These are phyloP conservation scores for Bryoerythrophyllum caledonicum DNA, from an alignment of 225 moss, liverwort and hornwort species.

Conservation along the genomic window DNA sequence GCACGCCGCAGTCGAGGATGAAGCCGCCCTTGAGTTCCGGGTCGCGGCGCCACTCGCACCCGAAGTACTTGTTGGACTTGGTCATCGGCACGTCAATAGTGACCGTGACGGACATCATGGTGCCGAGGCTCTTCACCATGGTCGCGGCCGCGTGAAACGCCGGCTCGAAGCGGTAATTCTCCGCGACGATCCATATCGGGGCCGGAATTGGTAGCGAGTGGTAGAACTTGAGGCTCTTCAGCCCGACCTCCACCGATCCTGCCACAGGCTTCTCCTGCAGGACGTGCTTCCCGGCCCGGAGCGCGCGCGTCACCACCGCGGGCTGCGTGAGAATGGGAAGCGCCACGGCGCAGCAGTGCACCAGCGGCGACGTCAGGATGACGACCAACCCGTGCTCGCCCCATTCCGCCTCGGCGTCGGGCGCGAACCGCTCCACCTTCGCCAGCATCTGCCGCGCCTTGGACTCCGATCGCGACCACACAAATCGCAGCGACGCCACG, in stretches of 20 bases:
- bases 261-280: conserved; percentile 97
- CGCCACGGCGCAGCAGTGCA: conserved; percentile 83
- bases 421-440: conserved; percentile 61
- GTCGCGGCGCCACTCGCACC: conserved; percentile 82
- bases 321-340: conserved; percentile 82
- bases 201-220: conserved; percentile 20
- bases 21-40: conserved; percentile 80
- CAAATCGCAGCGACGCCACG: conserved; percentile 55
- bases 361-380: conserved; percentile 61
- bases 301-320: conserved; percentile 63
- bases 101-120: conserved; percentile 75
- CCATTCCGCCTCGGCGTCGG: conserved; percentile 80
- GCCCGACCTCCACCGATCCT: conserved; percentile 42
- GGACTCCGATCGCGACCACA: conserved; percentile 84
- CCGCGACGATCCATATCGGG: conserved; percentile 87
- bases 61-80: conserved; percentile 77
- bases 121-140: conserved; percentile 67
- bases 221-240: conserved; percentile 36
- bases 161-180: conserved; percentile 90
- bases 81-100: conserved; percentile 86
- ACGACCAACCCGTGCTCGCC: conserved; percentile 70
- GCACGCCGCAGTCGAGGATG: conserved; percentile 89
- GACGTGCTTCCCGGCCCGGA: conserved; percentile 85
- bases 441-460: conserved; percentile 53
- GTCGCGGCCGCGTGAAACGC: conserved; percentile 74